Evolutionary conservation across 306 rosid genomes (phyloP).

Genomic region (Leucaena leucocephala): DNA sequence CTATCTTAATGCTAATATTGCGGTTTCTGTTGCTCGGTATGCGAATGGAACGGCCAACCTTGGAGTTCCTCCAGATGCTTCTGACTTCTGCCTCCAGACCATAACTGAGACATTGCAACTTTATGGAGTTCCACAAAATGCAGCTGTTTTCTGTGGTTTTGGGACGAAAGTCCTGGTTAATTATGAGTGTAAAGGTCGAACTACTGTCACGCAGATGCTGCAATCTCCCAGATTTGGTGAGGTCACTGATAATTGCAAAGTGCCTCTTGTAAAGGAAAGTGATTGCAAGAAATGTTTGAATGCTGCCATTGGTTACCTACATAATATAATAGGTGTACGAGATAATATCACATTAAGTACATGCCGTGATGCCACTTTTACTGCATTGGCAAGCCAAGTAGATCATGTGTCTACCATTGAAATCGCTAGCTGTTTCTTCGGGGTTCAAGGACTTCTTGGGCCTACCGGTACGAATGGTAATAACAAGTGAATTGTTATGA

Average conservation of each 20-base stretch:
- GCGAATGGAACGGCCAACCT: conserved; percentile 78
- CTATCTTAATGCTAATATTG: conserved; percentile 79
- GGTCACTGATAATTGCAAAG: conserved; percentile 64
- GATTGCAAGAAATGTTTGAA: conserved; percentile 82
- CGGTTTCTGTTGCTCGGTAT: conserved; percentile 75
- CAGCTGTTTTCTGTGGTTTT: conserved; percentile 79
- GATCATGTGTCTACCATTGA: conserved; percentile 61
- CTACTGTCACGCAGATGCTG: conserved; percentile 81
- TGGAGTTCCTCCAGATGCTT: conserved; percentile 69
- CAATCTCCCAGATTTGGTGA: conserved; percentile 79
- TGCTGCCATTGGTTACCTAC: conserved; percentile 79
- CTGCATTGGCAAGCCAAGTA: conserved; percentile 80
- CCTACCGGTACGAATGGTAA: conserved; percentile 58
- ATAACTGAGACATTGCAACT: conserved; percentile 66
- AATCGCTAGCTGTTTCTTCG: conserved; percentile 91
- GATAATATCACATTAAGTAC: conserved; percentile 81
- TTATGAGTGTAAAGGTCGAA: conserved; percentile 82
- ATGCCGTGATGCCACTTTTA: conserved; percentile 93
- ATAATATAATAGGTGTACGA: conserved; percentile 62
- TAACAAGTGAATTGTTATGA: conserved; percentile 1
- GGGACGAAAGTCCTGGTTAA: conserved; percentile 86
- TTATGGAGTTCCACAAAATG: conserved; percentile 80
- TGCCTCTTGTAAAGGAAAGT: conserved; percentile 70
- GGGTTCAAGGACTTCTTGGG: conserved; percentile 72
- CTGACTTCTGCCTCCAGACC: conserved; percentile 74